Conservation (phyloP, 371 early-diverging fungal species). For the Rhizopus sp. region DNA sequence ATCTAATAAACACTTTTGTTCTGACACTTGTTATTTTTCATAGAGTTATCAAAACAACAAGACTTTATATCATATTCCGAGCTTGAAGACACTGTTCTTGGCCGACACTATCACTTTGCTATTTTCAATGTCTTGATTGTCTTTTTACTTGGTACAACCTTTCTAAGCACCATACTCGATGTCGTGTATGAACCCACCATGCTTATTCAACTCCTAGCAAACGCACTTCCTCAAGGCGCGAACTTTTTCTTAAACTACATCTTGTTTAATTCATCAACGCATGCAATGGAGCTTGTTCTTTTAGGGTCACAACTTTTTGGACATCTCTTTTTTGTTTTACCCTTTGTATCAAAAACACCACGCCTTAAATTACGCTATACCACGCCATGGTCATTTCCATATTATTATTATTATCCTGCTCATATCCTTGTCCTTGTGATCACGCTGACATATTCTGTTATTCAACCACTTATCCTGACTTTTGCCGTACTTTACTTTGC, state of each 20-base stretch:
- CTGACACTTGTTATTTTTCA: constrained; percentile 13
- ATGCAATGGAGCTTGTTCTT: constrained; percentile 73
- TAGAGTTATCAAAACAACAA: constrained; percentile 59
- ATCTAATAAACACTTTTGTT: constrained; percentile 27
- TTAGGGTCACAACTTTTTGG: constrained; percentile 61
- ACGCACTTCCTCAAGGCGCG: constrained; percentile 68
- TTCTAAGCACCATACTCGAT: constrained; percentile 73
- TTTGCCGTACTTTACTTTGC: constrained; percentile 79
- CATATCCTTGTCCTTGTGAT: constrained; percentile 83
- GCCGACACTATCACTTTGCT: constrained; percentile 85
- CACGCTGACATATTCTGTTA: constrained; percentile 83
- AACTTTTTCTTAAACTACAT: constrained; percentile 81
- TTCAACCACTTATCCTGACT: constrained; percentile 83
- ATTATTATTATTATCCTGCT: constrained; percentile 68
- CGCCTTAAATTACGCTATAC: constrained; percentile 63
- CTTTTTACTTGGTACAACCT: constrained; percentile 78
- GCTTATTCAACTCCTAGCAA: constrained; percentile 69
- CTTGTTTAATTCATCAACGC: constrained; percentile 71
- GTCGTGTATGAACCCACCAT: constrained; percentile 65
- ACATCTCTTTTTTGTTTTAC: constrained; percentile 46
- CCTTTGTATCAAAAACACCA: constrained; percentile 67
- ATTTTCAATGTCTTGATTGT: constrained; percentile 91
- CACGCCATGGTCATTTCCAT: constrained; percentile 65
- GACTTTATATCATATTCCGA: constrained; percentile 62
- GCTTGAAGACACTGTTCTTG: constrained; percentile 66